These are phyloP conservation scores for Paraphaeosphaeria minitans DNA, from an alignment of 2,329 filamentous ascomycete genomes.

Conservation along the genomic window DNA sequence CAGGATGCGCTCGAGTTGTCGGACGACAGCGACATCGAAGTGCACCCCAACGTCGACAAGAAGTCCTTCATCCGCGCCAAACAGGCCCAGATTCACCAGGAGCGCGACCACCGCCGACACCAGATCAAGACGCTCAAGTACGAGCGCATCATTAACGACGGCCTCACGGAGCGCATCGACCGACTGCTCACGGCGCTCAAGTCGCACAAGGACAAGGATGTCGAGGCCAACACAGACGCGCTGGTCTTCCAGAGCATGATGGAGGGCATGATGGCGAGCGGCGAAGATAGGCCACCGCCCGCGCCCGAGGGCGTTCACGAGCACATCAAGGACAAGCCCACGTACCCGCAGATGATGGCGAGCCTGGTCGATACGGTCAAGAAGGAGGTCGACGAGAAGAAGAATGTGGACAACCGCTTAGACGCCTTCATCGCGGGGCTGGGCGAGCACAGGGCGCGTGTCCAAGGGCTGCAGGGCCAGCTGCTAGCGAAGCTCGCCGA, in stretches of 20 bases:
- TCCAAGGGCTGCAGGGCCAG: slow-evolving; percentile 77
- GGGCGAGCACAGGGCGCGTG: slow-evolving; percentile 75
- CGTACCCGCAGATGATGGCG: slow-evolving; percentile 98
- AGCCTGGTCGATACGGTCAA: slow-evolving; percentile 93
- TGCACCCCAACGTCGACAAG: slow-evolving; percentile 99
- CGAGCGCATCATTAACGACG: slow-evolving; percentile 91
- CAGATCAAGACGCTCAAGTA: slow-evolving; percentile 93
- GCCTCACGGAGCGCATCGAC: slow-evolving; percentile 82
- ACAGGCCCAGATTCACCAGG: slow-evolving; percentile 93
- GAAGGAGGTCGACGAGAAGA: slow-evolving; percentile 74
- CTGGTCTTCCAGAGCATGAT: slow-evolving; percentile 89
- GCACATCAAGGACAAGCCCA: slow-evolving; percentile 74
- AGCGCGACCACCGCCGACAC: slow-evolving; percentile 81
- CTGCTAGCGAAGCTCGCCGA: slow-evolving; percentile 74
- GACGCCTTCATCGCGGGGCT: slow-evolving; percentile 80
- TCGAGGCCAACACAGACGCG: slow-evolving; percentile 66
- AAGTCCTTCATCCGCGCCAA: slow-evolving; percentile 97
- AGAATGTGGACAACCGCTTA: slow-evolving; percentile 69
- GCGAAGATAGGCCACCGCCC: slow-evolving; percentile 71
- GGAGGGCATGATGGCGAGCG: slow-evolving; percentile 69
- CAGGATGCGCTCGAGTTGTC: slow-evolving; percentile 92
- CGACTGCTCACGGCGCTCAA: slow-evolving; percentile 75
- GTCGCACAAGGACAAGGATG: slow-evolving; percentile 64
- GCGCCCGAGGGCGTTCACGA: slow-evolving; percentile 80
- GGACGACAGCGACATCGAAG: slow-evolving; percentile 97